Percentiles rank a stretch among this genome's conserved stretches.
Evolutionary conservation across 495 filamentous ascomycete genomes (phyloP).

Genomic region (Hypoxylon subgilvum): DNA sequence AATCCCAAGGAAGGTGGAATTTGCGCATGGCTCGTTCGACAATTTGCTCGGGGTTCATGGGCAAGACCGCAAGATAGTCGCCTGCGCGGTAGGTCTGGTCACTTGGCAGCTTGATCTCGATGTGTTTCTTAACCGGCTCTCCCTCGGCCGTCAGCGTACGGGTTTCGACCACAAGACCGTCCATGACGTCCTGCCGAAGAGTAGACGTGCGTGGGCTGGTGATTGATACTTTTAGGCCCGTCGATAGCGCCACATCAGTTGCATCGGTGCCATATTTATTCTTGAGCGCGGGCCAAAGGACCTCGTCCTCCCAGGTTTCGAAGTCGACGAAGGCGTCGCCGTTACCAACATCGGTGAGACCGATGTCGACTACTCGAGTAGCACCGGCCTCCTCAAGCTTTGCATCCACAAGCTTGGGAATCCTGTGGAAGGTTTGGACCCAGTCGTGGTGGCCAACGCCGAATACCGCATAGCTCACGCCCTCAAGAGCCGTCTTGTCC

Average conservation of each 20-base stretch:
- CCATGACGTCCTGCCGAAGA: slow-evolving; percentile 69
- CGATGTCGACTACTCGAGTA: slow-evolving; percentile 59
- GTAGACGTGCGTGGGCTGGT: slow-evolving; percentile 64
- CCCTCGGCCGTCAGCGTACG: slow-evolving; percentile 60
- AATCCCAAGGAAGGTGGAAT: slow-evolving; percentile 67
- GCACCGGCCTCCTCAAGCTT: slow-evolving; percentile 59
- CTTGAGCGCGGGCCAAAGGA: slow-evolving; percentile 70
- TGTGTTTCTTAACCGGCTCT: slow-evolving; percentile 65
- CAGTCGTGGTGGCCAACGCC: slow-evolving; percentile 67
- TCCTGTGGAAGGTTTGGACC: slow-evolving; percentile 72
- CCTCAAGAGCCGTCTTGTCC: slow-evolving; percentile 54
- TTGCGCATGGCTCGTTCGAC: slow-evolving; percentile 60
- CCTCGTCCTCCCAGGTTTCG: slow-evolving; percentile 70
- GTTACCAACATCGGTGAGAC: slow-evolving; percentile 65
- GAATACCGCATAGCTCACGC: slow-evolving; percentile 69
- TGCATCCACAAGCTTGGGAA: slow-evolving; percentile 69
- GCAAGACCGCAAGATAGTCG: slow-evolving; percentile 77
- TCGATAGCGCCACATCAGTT: slow-evolving; percentile 17
- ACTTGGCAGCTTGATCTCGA: slow-evolving; percentile 69
- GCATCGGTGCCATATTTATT: slow-evolving; percentile 49
- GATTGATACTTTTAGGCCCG: slow-evolving; percentile 61
- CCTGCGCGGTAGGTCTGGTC: slow-evolving; percentile 72
- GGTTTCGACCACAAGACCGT: slow-evolving; percentile 64
- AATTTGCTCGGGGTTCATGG: slow-evolving; percentile 66
- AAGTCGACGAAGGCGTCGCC: slow-evolving; percentile 74